These are phyloP conservation scores for Aspergillus alliaceus DNA, from an alignment of 2,329 filamentous ascomycete species.

Conservation along the genomic window DNA sequence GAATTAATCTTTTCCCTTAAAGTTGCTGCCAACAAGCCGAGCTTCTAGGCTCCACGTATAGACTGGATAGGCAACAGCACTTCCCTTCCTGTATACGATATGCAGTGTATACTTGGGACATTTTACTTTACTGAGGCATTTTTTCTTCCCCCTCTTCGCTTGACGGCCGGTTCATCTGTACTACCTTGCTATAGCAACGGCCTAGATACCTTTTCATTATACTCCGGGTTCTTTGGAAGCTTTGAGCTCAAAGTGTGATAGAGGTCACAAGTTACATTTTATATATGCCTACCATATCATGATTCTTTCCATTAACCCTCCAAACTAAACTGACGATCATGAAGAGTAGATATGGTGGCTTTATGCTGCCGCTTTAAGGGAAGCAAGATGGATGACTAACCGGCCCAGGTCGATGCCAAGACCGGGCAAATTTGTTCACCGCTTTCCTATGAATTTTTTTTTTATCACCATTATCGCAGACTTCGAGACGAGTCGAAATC, in stretches of 20 bases:
- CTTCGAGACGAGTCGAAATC: slow-evolving; percentile 25
- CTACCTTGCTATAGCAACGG: not conserved
- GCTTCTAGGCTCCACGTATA: not conserved
- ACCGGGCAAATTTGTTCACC: slow-evolving; percentile 33
- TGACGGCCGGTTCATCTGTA: not conserved
- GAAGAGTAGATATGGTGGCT: not conserved
- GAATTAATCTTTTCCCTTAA: not conserved
- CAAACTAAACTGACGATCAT: not conserved
- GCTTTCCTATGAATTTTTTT: slow-evolving; percentile 43
- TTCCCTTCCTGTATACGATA: not conserved
- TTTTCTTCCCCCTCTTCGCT: not conserved
- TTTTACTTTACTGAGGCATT: not conserved
- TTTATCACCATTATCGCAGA: slow-evolving; percentile 27
- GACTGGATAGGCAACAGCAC: not conserved
- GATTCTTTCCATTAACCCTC: not conserved
- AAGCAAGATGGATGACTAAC: not conserved
- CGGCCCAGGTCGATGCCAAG: slow-evolving; percentile 22
- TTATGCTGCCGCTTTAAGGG: not conserved
- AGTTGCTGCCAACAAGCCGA: not conserved
- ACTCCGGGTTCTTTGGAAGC: not conserved
- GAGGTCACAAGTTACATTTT: not conserved
- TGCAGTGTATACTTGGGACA: too few relatives aligned
- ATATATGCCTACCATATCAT: not conserved
- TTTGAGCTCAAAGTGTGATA: not conserved
- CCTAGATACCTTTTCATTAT: not conserved